Percentiles rank a stretch among this genome's conserved stretches.
Evolutionary conservation across 2,329 filamentous ascomycete species (phyloP).

Genomic region (Aspergillus udagawae): DNA sequence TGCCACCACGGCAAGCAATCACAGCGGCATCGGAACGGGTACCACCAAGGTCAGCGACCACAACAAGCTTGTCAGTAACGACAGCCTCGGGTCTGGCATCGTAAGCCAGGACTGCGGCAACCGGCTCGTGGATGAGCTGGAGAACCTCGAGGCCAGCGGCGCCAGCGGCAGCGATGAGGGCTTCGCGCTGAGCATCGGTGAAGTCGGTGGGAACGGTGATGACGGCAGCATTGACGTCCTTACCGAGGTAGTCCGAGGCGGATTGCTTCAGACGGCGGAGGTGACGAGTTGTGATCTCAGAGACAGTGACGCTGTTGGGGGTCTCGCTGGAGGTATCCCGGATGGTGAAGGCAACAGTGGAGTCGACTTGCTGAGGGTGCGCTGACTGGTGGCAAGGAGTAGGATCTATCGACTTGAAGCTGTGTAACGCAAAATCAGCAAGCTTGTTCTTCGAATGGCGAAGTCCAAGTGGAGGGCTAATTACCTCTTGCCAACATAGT

Average conservation of each 20-base stretch:
- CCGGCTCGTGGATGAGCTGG: slow-evolving; percentile 87
- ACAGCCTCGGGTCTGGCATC: slow-evolving; percentile 75
- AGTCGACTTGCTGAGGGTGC: slow-evolving; percentile 73
- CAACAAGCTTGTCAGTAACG: slow-evolving; percentile 78
- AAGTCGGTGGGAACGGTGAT: slow-evolving; percentile 94
- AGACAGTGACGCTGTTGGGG: slow-evolving; percentile 67
- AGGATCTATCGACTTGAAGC: slow-evolving; percentile 92
- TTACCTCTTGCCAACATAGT: slow-evolving; percentile 91
- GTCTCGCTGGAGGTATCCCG: slow-evolving; percentile 68
- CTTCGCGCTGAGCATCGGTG: slow-evolving; percentile 77
- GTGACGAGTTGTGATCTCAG: slow-evolving; percentile 80
- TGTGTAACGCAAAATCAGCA: slow-evolving; percentile 24
- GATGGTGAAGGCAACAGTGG: slow-evolving; percentile 74
- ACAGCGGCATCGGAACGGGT: slow-evolving; percentile 90
- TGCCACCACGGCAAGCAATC: slow-evolving; percentile 84
- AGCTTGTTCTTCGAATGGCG: neutral
- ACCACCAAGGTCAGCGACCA: slow-evolving; percentile 89
- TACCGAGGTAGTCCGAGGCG: slow-evolving; percentile 88
- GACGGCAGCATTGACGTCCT: slow-evolving; percentile 89
- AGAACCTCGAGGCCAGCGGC: slow-evolving; percentile 82
- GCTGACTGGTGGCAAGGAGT: slow-evolving; percentile 91
- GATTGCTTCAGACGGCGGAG: slow-evolving; percentile 75
- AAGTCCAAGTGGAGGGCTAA: neutral
- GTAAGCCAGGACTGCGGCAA: slow-evolving; percentile 84
- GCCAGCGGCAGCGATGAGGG: slow-evolving; percentile 71